Base-by-base conservation (phyloP, 257 asterid species). In the Solanum infundibuliforme region DNA sequence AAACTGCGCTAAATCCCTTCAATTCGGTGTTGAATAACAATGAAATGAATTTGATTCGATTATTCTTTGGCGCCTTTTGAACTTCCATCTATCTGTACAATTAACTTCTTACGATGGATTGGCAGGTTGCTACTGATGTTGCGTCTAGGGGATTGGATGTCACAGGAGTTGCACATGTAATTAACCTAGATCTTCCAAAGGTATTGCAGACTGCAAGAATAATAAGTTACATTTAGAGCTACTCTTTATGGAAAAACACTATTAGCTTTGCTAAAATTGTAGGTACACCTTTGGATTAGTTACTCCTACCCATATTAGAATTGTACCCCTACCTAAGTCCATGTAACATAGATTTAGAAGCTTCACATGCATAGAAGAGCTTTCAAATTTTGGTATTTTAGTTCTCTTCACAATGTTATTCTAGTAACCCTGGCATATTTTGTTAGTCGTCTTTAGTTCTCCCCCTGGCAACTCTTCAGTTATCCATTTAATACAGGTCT, bases 91-190 rank as follows among this genome's bases (percentile, higher is more conserved):
- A 52, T 62, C 65, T 55, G 3, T 66, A 68, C 32, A 43, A 35
- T 75, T 76, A 39, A 83, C 76, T 77, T 91, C 36, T 43, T 87
- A 85, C n/a, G 16, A 43, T 75, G 86, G 87, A 75, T 86, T 87
- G 91, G 88, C 93, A 96, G 98, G 99, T 96, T 85, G 98, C 99
- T 87, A 96, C 99, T 60, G 99, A 96, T 90, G 98, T 96, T 89
- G 99, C 99, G 74, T 95, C 98, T 69, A 94, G 98, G 86, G 99
- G 99, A 86, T 89, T 96, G 88, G 99, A 96, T 77, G 98, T 96
- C 89, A 93, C 97, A 79, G 98, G 98, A 55, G 97, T 96, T 87
- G 94, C 97, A 87, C 98, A 96, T 90, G 98, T 96, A 88, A 90
- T 96, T 85, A 95, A 95, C 85, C 90, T 94, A 48, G 98, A 96